These are phyloP conservation scores for Rhynchosporium secalis DNA, from an alignment of 2,329 filamentous ascomycete genomes.

Conservation along the genomic window DNA sequence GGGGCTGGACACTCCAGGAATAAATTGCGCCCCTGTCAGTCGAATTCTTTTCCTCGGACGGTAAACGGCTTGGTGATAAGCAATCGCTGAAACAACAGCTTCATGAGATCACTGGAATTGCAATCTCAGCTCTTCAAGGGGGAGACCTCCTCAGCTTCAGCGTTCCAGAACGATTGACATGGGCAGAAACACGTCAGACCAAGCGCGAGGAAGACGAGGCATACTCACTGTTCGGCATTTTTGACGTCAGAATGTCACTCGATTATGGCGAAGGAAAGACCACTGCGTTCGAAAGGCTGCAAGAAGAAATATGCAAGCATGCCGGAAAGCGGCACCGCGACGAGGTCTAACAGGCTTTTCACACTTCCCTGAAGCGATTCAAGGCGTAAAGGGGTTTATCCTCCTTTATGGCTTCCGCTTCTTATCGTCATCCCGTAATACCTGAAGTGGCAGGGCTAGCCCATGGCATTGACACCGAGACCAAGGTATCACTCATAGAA, in stretches of 20 bases:
- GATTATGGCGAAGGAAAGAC: conserved; percentile 43
- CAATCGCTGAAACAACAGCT: conserved; percentile 20
- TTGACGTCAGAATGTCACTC: conserved; percentile 46
- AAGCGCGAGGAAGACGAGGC: conserved; percentile 40
- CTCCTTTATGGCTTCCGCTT: not conserved
- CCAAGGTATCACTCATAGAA: conserved; percentile 36
- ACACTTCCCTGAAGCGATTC: conserved; percentile 21
- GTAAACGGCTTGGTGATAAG: conserved; percentile 22
- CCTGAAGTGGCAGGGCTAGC: conserved; percentile 5
- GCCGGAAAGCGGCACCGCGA: conserved; percentile 21
- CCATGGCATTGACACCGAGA: conserved; percentile 20
- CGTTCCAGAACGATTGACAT: conserved; percentile 36
- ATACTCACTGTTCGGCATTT: conserved; percentile 48
- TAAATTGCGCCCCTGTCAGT: conserved; percentile 26
- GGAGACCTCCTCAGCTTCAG: conserved; percentile 24
- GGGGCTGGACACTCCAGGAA: conserved; percentile 32
- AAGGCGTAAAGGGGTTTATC: conserved; percentile 15
- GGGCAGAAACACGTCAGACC: conserved; percentile 43
- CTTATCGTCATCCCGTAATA: conserved; percentile 12
- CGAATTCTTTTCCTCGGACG: conserved; percentile 25
- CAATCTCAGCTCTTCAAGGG: conserved; percentile 20
- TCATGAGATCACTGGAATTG: conserved; percentile 23
- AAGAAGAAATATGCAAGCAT: conserved; percentile 38
- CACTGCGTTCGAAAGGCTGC: conserved; percentile 40
- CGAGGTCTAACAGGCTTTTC: conserved; percentile 21